Evolutionary conservation across 192 early-diverging fungal species (phyloP).

Genomic region (Backusella mclennaniae): DNA sequence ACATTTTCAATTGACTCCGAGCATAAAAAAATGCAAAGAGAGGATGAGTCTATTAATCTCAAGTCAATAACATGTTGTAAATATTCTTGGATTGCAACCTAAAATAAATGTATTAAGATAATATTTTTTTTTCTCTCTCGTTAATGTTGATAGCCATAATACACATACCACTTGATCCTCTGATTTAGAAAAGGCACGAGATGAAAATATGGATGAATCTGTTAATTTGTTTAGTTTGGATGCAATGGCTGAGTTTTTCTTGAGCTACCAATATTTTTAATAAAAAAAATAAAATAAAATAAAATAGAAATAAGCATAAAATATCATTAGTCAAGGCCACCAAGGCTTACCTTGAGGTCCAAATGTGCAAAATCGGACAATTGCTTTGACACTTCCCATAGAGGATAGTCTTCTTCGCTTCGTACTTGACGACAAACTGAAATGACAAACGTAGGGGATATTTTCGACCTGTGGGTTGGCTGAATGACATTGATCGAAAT

Average conservation of each 20-base stretch:
- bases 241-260: constrained; percentile 16
- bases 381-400: not conserved
- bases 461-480: constrained; percentile 63
- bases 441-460: not conserved
- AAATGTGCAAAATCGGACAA: not conserved
- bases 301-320: not conserved
- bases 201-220: constrained; percentile 80
- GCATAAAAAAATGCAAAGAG: constrained; percentile 73
- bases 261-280: not conserved
- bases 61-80: constrained; percentile 67
- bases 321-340: not conserved
- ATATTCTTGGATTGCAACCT: constrained; percentile 66
- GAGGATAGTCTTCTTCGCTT: not conserved
- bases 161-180: constrained; percentile 43
- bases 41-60: constrained; percentile 51
- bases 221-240: constrained; percentile 72
- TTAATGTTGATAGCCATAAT: not conserved
- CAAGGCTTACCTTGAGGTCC: not conserved
- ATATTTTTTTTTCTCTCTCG: not conserved
- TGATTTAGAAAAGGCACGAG: constrained; percentile 78
- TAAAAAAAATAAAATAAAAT: constrained; percentile 11
- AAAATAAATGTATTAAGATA: not conserved
- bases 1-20: constrained; percentile 48
- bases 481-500: constrained; percentile 40
- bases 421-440: not conserved